Evolutionary conservation across 148 eudicot genomes (phyloP).

Genomic region (Hydrangea macrophylla): DNA sequence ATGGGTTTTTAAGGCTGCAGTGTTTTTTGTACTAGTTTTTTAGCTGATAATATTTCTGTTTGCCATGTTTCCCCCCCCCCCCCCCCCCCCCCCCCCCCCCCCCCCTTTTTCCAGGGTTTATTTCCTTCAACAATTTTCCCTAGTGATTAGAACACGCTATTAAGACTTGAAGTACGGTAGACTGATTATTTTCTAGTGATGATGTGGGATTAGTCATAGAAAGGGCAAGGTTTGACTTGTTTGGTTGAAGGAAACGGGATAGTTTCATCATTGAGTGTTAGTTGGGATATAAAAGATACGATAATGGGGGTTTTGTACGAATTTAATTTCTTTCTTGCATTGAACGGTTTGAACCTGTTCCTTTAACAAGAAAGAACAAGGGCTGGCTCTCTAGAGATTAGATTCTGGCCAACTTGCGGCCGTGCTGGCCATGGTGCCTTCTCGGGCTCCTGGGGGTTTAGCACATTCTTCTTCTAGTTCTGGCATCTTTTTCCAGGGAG

Average conservation of each 20-base stretch:
- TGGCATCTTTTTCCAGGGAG: constrained; percentile 85
- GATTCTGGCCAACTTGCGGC: constrained; percentile 53
- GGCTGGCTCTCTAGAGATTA: constrained; percentile 58
- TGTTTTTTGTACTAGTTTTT: neutral
- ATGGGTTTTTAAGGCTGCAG: constrained; percentile 2
- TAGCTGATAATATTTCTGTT: constrained; percentile 5
- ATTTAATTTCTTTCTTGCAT: neutral
- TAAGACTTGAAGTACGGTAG: neutral
- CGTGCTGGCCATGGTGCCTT: constrained; percentile 66
- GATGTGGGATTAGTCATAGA: neutral
- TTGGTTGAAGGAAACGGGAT: constrained; percentile 4
- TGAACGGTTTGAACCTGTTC: neutral
- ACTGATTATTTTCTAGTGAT: constrained; percentile 4
- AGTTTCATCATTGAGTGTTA: neutral
- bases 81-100: no score
- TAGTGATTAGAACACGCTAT: neutral
- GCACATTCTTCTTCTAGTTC: constrained; percentile 82
- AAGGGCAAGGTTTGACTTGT: neutral
- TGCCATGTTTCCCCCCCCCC: no score
- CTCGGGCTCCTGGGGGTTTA: constrained; percentile 71
- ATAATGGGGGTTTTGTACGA: neutral
- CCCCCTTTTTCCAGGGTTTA: constrained; percentile 8
- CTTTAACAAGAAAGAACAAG: constrained; percentile 15
- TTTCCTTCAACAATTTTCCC: neutral
- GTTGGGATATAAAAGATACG: constrained; percentile 2